phyloP scores from a whole-genome alignment of 768 basidiomycete species.

The Rhodotorula kratochvilovae region DNA sequence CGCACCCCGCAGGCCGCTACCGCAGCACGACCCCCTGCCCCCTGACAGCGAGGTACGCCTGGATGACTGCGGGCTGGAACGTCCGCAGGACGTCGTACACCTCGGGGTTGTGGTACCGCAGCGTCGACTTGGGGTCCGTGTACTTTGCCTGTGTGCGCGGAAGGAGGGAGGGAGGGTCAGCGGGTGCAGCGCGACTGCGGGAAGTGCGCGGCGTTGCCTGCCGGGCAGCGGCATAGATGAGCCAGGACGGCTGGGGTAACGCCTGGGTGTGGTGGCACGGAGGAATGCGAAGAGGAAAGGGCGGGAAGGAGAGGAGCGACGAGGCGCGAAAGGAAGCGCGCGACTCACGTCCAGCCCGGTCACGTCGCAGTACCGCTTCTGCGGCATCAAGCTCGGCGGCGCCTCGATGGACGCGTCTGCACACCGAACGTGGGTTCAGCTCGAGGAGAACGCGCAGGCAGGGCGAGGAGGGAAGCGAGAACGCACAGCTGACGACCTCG shows the following conservation, averaged over 20 bases:
- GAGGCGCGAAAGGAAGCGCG: not conserved
- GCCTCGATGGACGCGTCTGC: not conserved
- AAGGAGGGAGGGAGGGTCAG: conserved; percentile 47
- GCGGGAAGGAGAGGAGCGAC: not conserved
- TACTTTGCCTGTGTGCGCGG: conserved; percentile 41
- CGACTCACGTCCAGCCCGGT: not conserved
- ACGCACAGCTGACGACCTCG: conserved; percentile 13
- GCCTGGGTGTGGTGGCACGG: too few species aligned
- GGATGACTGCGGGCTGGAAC: conserved; percentile 42
- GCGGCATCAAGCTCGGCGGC: not conserved
- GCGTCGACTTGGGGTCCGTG: conserved; percentile 49
- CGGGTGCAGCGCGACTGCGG: not conserved
- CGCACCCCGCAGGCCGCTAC: too few species aligned
- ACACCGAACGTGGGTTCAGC: not conserved
- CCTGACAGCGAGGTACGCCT: conserved; percentile 28
- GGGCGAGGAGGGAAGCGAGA: not conserved
- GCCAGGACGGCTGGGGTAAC: too few species aligned
- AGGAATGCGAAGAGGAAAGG: not conserved
- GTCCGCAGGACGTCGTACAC: conserved; percentile 49
- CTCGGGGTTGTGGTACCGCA: conserved; percentile 49
- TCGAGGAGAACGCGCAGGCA: too few species aligned
- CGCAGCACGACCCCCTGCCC: conserved; percentile 31
- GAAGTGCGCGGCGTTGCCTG: not conserved
- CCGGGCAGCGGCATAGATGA: not conserved
- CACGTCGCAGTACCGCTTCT: conserved; percentile 2